Evolutionary conservation across 495 filamentous ascomycete genomes (phyloP), one percentile per base, ranked within the genome.

Genomic region (Talaromyces ruber): DNA sequence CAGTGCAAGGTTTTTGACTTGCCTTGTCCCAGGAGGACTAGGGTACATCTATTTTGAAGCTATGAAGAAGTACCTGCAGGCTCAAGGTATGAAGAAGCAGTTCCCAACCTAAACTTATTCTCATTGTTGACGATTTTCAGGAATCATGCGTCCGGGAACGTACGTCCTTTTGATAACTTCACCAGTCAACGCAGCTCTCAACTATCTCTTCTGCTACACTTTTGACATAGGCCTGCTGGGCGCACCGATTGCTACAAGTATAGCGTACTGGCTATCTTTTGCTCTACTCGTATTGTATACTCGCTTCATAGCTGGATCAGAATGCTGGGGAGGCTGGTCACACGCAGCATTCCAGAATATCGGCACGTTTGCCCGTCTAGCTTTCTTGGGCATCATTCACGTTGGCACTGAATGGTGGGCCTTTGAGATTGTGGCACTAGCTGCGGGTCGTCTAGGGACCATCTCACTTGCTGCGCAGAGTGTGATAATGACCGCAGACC

Each of bases 321-420:
- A 87, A 58, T 90, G 87, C 72, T 96, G 92, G 92, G 90, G 92
- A 43, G 93, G 92, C 2, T 88, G 91, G 78, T 83, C 85, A 5
- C 76, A 80, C 2, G 80, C 81, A 24, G 88, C 86, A 21, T 65
- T 90, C 32, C 73, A 80, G 21, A 88, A 91, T 67, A 76, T 88
- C 21, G 73, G 84, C 30, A 88, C 86, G 0, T 97, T 97, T 66
- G 80, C 88, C 3, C 84, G 86, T 7, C 82, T 97, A 6, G 90
- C 92, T 6, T 66, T 86, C 34, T 73, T 96, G 1, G 93, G 93
- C 5, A 77, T 96, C 50, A 70, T 96, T n/a, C 93, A 96, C 66
- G 88, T 96, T 24, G 93, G 93, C 7, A 95, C 90, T 0, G 92
- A 97, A 74, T 96, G 92, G 92, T 96, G 92, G 92, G 92, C 92